These are phyloP conservation scores for Yamadazyma kitorensis DNA, from an alignment of 805 yeast species.

Conservation along the genomic window DNA sequence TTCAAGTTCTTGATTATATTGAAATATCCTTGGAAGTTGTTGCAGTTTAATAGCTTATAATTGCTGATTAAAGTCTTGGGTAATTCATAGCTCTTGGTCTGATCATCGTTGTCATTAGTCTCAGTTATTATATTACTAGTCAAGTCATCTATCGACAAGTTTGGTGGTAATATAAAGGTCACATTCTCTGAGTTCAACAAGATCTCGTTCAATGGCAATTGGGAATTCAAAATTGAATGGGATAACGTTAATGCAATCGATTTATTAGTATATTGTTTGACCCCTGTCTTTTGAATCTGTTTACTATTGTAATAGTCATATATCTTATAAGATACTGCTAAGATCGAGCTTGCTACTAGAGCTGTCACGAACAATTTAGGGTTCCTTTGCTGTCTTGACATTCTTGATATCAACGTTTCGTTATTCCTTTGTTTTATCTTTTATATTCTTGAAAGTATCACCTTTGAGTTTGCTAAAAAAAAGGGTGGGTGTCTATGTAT, in stretches of 20 bases:
- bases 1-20: constrained; percentile 36
- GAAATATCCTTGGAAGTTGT: constrained; percentile 39
- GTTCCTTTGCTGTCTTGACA: constrained; percentile 17
- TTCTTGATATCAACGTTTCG: no score
- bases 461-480: background rate
- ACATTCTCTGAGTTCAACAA: constrained; percentile 36
- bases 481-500: background rate
- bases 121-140: constrained; percentile 16
- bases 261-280: constrained; percentile 24
- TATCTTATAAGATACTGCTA: constrained; percentile 31
- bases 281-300: background rate
- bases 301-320: constrained; percentile 19
- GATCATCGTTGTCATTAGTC: constrained; percentile 2
- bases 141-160: constrained; percentile 38
- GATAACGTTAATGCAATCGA: constrained; percentile 41
- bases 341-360: constrained; percentile 32
- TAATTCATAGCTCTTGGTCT: constrained; percentile 9
- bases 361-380: constrained; percentile 32
- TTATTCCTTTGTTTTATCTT: no score
- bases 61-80: constrained; percentile 26
- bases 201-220: constrained; percentile 38
- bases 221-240: constrained; percentile 35
- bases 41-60: constrained; percentile 38
- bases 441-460: no score
- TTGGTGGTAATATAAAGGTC: constrained; percentile 44